Conservation (phyloP, 2,329 filamentous ascomycete genomes). For the Colletotrichum orchidophilum region DNA sequence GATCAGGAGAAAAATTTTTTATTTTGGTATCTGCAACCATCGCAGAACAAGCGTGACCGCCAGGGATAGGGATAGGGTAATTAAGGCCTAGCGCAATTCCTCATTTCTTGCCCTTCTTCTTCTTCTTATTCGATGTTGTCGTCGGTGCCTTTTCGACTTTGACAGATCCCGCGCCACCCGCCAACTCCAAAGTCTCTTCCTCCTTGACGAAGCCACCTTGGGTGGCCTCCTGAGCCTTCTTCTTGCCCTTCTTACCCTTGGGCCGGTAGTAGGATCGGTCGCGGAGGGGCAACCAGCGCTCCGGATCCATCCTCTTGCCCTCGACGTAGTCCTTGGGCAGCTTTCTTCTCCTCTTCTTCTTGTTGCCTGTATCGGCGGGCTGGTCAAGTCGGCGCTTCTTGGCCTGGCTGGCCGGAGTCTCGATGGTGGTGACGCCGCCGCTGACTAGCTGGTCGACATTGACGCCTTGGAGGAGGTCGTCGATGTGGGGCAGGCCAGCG, state of each 20-base stretch:
- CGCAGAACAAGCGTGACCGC: neutral
- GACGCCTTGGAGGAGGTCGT: constrained; percentile 67
- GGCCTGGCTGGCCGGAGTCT: constrained; percentile 47
- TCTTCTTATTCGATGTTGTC: constrained; percentile 51
- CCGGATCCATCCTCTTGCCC: constrained; percentile 83
- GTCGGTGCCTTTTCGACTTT: constrained; percentile 69
- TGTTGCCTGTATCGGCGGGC: constrained; percentile 41
- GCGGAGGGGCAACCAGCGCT: constrained; percentile 91
- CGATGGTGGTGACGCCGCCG: constrained; percentile 69
- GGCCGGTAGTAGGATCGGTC: constrained; percentile 90
- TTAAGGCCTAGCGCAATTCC: neutral
- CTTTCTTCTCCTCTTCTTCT: constrained; percentile 66
- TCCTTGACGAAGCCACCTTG: constrained; percentile 87
- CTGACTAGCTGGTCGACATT: constrained; percentile 70
- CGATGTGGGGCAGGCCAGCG: constrained; percentile 67
- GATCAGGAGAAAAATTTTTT: neutral
- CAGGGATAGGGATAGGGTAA: neutral
- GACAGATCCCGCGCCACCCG: constrained; percentile 69
- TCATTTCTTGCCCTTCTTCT: constrained; percentile 65
- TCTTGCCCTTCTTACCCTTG: constrained; percentile 92
- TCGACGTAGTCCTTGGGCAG: constrained; percentile 80
- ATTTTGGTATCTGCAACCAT: neutral
- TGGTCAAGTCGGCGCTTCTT: constrained; percentile 57
- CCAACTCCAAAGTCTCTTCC: constrained; percentile 72
- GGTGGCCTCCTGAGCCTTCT: constrained; percentile 79